phyloP scores from a whole-genome alignment of 768 basidiomycete species.

The Dacryopinax spathularia region DNA sequence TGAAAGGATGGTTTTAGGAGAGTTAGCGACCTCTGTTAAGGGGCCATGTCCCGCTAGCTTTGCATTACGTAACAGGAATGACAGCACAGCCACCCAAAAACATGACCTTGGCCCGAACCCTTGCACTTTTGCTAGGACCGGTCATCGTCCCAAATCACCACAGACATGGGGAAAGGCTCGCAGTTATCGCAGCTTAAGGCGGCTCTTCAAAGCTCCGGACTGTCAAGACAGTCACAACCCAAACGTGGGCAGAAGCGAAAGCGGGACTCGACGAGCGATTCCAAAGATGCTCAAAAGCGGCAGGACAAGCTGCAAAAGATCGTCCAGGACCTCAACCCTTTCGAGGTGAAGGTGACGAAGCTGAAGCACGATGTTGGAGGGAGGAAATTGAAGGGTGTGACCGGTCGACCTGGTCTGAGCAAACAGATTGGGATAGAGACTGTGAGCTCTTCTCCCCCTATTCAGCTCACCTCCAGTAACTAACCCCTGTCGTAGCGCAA shows the following conservation, averaged over 20 bases:
- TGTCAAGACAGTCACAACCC: constrained; percentile 42
- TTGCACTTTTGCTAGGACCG: background rate
- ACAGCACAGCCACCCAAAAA: background rate
- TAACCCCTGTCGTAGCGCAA: constrained; percentile 43
- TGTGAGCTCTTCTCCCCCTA: constrained; percentile 31
- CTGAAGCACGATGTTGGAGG: constrained; percentile 89
- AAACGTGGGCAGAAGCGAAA: constrained; percentile 54
- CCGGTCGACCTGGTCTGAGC: constrained; percentile 72
- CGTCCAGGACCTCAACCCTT: constrained; percentile 76
- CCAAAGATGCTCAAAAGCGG: constrained; percentile 54
- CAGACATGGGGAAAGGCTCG: constrained; percentile 28
- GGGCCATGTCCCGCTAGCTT: too few species aligned
- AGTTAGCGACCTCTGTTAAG: too few species aligned
- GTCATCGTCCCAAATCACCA: too few species aligned
- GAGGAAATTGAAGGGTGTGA: constrained; percentile 65
- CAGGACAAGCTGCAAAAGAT: constrained; percentile 71
- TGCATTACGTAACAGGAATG: background rate
- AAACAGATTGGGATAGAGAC: constrained; percentile 84
- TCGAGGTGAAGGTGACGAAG: constrained; percentile 84
- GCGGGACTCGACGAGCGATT: constrained; percentile 44
- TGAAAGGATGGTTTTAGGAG: too few species aligned
- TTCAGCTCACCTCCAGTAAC: background rate
- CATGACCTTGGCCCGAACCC: too few species aligned
- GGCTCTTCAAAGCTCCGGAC: constrained; percentile 63
- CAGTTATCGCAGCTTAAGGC: constrained; percentile 84